Evolutionary conservation across 139 green algal genomes (phyloP).

Genomic region (Closterium sp.): DNA sequence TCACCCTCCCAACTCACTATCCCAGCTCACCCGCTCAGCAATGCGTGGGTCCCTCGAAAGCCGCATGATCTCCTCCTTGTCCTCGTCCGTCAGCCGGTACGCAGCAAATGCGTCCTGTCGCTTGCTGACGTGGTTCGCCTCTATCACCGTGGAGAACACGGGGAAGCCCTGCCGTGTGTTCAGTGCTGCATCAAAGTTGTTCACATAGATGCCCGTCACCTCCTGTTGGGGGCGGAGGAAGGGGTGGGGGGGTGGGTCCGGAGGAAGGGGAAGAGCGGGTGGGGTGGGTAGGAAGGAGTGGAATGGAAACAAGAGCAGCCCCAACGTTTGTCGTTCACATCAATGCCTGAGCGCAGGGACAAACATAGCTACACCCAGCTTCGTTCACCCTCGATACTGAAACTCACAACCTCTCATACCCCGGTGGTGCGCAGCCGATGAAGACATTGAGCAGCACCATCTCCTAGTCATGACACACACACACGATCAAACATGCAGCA

Average conservation of each 20-base stretch:
- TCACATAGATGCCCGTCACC: constrained; percentile 89
- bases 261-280: not conserved
- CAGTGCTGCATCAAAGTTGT: constrained; percentile 82
- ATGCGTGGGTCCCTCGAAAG: constrained; percentile 74
- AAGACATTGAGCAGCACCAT: constrained; percentile 94
- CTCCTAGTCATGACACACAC: too few species aligned
- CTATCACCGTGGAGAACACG: constrained; percentile 91
- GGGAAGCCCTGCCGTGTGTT: constrained; percentile 93
- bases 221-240: too few species aligned
- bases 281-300: constrained; percentile 40
- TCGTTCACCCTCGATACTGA: constrained; percentile 94
- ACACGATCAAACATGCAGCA: too few species aligned
- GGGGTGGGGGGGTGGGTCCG: too few species aligned
- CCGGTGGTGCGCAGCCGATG: constrained; percentile 88
- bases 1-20: too few species aligned
- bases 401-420: constrained; percentile 88
- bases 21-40: constrained; percentile 30
- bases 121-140: constrained; percentile 78
- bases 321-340: constrained; percentile 62
- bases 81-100: too few species aligned
- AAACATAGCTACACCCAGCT: constrained; percentile 22
- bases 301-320: constrained; percentile 84
- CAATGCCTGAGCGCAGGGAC: too few species aligned
- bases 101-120: too few species aligned
- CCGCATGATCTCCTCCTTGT: constrained; percentile 62